A percentile compares a stretch with the other conserved stretches of the same genome.
Evolutionary conservation across 2,329 filamentous ascomycete species (phyloP).

Genomic region (Pyricularia grisea): DNA sequence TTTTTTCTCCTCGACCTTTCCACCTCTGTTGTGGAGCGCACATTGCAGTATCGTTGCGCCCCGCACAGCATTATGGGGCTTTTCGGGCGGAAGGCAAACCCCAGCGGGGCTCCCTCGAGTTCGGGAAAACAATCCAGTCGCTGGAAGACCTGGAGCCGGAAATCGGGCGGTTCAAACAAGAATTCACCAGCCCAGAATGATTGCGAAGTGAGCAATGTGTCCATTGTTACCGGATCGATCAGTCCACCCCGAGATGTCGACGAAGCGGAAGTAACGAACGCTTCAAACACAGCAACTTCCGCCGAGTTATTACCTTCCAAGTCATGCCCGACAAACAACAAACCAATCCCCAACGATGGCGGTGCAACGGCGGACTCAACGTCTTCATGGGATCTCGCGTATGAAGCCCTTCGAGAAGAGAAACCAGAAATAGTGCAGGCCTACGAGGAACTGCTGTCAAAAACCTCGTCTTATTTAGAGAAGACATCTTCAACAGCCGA

Average conservation of each 20-base stretch:
- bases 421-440: neutral
- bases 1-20: neutral
- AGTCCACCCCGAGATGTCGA: neutral
- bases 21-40: neutral
- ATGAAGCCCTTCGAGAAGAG: constrained; percentile 6
- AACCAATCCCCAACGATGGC: neutral
- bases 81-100: neutral
- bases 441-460: constrained; percentile 5
- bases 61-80: neutral
- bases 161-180: neutral
- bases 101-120: neutral
- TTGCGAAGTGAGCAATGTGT: neutral
- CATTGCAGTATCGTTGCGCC: neutral
- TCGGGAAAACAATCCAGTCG: neutral
- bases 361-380: neutral
- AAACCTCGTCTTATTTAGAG: neutral
- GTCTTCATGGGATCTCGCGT: constrained; percentile 6
- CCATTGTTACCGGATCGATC: neutral
- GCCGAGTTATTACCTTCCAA: neutral
- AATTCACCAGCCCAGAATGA: neutral
- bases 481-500: neutral
- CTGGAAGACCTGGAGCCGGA: neutral
- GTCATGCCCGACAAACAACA: neutral
- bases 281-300: neutral
- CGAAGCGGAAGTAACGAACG: too few species aligned